Base-by-base conservation (phyloP, 176 grass and related monocot species). In the Carex scoparia region DNA sequence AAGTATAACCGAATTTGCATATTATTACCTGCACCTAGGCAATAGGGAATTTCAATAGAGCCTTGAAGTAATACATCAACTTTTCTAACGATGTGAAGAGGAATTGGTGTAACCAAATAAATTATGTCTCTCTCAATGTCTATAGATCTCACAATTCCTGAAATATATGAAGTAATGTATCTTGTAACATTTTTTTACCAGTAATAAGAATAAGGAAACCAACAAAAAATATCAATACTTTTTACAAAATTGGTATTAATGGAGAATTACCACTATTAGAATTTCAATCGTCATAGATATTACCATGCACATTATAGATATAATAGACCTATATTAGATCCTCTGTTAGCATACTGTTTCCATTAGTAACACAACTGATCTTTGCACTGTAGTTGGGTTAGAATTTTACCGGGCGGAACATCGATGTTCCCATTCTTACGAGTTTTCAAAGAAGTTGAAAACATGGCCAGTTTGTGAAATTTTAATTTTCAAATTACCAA, bases 81-180 rank as follows among this genome's bases (percentile, higher is more conserved):
- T 68, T 83, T 9, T 16, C 3, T 31, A 5, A 83, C n/a, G 5
- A 83, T 69, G 64, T 83, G 58, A 49, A 16, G 58, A 32, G 81
- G 60, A 48, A 83, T 14, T 66, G 81, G 81, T 10, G 62, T 19
- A 31, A 83, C 11, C 40, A 83, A 83, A 55, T 27, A 69, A 32
- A 83, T 68, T 68, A 31, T 46, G 64, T 83, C 63, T 33, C 31
- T 68, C 14, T 66, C 48, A 65, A 83, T 55, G 61, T 83, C 63
- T 32, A 83, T 31, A 15, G 61, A 46, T 68, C 81, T 83, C 81
- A 83, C 81, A 83, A 83, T 83, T 51, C 81, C 81, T 83, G 64
- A 83, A 81, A 81, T 81, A 81, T 81, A 79, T 51, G 54, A 79
- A 59, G 10, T 64, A 19, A 40, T 1, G 2, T 44, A 44, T 44